Evolutionary conservation across 495 filamentous ascomycete species (phyloP).

Genomic region (Cercophora samala): DNA sequence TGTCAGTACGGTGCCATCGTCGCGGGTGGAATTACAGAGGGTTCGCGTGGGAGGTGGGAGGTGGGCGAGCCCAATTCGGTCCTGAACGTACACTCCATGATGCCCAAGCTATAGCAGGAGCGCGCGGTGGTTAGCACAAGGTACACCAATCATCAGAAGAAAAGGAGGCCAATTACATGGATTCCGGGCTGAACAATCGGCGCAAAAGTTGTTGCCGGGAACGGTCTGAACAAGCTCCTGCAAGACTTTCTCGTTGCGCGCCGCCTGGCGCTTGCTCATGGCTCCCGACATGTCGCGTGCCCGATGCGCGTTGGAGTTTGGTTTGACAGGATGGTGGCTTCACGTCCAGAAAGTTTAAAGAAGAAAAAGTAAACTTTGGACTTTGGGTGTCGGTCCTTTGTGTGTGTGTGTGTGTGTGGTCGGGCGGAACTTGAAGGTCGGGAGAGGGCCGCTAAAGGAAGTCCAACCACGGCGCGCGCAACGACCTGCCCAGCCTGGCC

Average conservation of each 20-base stretch:
- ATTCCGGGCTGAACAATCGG: constrained; percentile 87
- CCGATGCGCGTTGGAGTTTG: neutral
- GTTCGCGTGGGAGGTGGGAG: neutral
- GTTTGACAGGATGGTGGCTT: neutral
- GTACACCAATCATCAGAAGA: constrained; percentile 8
- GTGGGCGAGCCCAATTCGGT: neutral
- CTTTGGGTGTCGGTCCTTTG: neutral
- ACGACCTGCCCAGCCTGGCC: neutral
- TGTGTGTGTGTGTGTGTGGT: constrained; percentile 1
- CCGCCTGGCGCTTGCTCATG: constrained; percentile 88
- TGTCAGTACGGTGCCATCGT: constrained; percentile 18
- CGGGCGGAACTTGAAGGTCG: neutral
- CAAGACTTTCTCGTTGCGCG: constrained; percentile 87
- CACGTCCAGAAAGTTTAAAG: constrained; percentile 3
- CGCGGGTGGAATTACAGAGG: neutral
- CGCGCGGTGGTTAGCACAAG: constrained; percentile 22
- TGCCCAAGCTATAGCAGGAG: constrained; percentile 74
- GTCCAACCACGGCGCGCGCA: neutral
- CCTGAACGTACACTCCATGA: constrained; percentile 88
- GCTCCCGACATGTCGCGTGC: constrained; percentile 46
- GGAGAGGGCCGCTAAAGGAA: neutral
- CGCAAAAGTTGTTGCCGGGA: constrained; percentile 90
- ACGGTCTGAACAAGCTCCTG: constrained; percentile 86
- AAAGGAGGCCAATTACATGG: constrained; percentile 64
- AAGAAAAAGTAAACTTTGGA: neutral